Conservation (phyloP, 1,139 yeast species). For the Oligophagozyma castellii region DNA sequence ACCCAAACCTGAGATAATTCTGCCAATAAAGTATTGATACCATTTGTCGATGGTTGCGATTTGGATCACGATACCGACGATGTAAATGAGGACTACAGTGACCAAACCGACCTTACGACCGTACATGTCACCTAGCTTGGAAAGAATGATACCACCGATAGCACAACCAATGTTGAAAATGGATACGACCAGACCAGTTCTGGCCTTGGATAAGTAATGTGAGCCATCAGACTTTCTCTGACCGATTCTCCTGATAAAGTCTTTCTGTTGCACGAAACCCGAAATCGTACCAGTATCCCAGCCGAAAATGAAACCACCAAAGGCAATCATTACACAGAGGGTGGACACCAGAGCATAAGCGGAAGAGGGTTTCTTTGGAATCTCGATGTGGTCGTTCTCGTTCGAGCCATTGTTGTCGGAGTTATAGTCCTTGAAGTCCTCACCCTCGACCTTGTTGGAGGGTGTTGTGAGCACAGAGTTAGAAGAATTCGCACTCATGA, state of each 20-base stretch:
- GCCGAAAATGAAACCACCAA: conserved; percentile 58
- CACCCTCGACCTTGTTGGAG: background rate
- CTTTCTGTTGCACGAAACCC: conserved; percentile 59
- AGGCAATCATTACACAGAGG: conserved; percentile 36
- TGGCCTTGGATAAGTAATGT: conserved; percentile 33
- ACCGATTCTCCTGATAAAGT: conserved; percentile 39
- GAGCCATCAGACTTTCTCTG: conserved; percentile 32
- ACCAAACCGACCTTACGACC: conserved; percentile 49
- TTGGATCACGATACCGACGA: conserved; percentile 47
- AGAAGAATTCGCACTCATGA: background rate
- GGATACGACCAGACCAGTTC: conserved; percentile 47
- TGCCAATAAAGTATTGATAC: conserved; percentile 41
- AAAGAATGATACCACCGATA: conserved; percentile 42
- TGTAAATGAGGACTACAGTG: conserved; percentile 38
- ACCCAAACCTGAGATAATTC: conserved; percentile 47
- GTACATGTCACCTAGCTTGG: conserved; percentile 38
- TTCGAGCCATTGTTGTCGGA: background rate
- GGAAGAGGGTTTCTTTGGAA: conserved; percentile 30
- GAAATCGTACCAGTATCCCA: conserved; percentile 69
- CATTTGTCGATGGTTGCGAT: conserved; percentile 34
- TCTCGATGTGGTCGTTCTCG: conserved; percentile 4
- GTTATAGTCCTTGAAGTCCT: background rate
- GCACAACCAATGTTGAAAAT: conserved; percentile 58
- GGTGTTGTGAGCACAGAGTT: background rate
- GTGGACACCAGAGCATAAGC: conserved; percentile 26